A percentile compares a stretch with the other conserved stretches of the same genome.
These are phyloP conservation scores for Lathyrus sativus DNA, from an alignment of 306 rosid species.

Conservation along the genomic window DNA sequence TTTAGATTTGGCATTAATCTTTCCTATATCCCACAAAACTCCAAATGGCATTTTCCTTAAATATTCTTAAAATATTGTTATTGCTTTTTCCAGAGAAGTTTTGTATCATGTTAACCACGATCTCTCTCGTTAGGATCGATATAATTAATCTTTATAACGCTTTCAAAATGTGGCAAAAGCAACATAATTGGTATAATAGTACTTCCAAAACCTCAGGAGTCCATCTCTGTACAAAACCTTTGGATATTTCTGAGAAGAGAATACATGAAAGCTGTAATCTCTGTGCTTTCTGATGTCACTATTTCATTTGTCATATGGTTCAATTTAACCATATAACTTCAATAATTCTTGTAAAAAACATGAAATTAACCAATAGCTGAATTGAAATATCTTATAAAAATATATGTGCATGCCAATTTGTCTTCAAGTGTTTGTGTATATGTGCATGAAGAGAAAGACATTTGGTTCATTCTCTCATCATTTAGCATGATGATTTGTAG, in stretches of 20 bases:
- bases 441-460: constrained; percentile 25
- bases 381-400: not conserved
- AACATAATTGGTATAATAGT: constrained; percentile 1
- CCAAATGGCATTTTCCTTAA: too few relatives aligned
- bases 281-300: not conserved
- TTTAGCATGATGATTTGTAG: constrained; percentile 18
- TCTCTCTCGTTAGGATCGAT: not conserved
- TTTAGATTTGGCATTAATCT: too few relatives aligned
- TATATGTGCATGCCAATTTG: constrained; percentile 2
- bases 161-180: constrained; percentile 4
- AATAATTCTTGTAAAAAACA: not conserved
- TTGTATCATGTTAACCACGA: not conserved
- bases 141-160: not conserved
- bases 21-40: too few relatives aligned
- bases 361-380: not conserved
- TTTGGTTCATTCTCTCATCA: constrained; percentile 25
- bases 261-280: constrained; percentile 3
- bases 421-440: constrained; percentile 18
- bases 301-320: not conserved
- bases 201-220: constrained; percentile 1
- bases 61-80: not conserved
- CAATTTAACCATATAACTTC: not conserved
- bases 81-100: not conserved
- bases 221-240: constrained; percentile 7
- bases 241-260: not conserved